Conservation (phyloP, 345 rosid genomes). For the Nasturtium officinale region DNA sequence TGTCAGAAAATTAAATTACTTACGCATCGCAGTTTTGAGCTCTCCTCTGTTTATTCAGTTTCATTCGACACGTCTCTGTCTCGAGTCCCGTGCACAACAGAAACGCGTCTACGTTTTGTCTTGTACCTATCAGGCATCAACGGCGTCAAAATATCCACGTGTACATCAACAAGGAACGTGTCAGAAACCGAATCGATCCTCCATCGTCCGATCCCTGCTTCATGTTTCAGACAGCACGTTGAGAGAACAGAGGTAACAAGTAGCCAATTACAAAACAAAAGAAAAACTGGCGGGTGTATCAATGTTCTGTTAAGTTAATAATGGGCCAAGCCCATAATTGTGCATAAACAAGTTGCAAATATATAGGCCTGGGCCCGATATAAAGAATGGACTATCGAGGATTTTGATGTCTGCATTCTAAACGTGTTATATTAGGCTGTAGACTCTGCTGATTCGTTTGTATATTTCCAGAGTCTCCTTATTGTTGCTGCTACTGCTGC, state of each 20-base stretch:
- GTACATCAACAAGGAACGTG: background rate
- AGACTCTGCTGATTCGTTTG: conserved; percentile 65
- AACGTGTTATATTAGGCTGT: conserved; percentile 69
- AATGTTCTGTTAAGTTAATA: background rate
- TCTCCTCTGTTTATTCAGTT: conserved; percentile 18
- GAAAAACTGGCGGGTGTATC: background rate
- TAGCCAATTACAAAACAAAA: background rate
- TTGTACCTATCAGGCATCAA: conserved; percentile 19
- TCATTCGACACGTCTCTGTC: conserved; percentile 34
- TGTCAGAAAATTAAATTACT: conserved; percentile 32
- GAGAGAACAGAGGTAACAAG: background rate
- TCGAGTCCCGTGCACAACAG: conserved; percentile 38
- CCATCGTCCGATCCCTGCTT: conserved; percentile 14
- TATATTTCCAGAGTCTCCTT: conserved; percentile 65
- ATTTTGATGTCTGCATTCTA: conserved; percentile 75
- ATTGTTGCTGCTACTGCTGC: conserved; percentile 63
- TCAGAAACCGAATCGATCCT: conserved; percentile 7
- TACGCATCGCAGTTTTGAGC: conserved; percentile 19
- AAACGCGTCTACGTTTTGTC: conserved; percentile 37
- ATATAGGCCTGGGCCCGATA: background rate
- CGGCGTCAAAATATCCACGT: conserved; percentile 32
- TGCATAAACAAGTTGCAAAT: background rate
- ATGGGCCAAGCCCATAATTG: background rate
- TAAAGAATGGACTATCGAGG: conserved; percentile 48
- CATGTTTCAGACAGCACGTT: conserved; percentile 8